Percentiles rank a stretch among this genome's conserved stretches.
phyloP scores from a whole-genome alignment of 2,329 filamentous ascomycete species.

The Torrubiella hemipterigena region DNA sequence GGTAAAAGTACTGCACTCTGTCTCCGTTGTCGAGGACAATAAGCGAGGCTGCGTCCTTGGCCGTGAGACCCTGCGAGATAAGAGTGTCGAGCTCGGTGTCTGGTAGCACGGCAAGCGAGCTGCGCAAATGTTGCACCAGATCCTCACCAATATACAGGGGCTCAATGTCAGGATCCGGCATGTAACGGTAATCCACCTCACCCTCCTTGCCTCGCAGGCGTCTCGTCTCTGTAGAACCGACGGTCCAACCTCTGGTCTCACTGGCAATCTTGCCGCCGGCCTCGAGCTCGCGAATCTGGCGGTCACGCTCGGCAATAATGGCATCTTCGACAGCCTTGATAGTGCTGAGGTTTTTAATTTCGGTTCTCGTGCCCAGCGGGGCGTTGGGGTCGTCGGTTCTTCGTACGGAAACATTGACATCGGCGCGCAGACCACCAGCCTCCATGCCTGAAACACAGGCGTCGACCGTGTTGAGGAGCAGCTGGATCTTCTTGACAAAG shows the following conservation, averaged over 20 bases:
- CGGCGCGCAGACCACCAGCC: slow-evolving; percentile 75
- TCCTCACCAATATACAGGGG: slow-evolving; percentile 65
- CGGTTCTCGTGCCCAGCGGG: slow-evolving; percentile 69
- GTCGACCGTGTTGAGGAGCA: slow-evolving; percentile 65
- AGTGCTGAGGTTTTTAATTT: slow-evolving; percentile 94
- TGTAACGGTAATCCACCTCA: slow-evolving; percentile 95
- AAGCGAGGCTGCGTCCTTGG: slow-evolving; percentile 75
- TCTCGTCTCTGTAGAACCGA: slow-evolving; percentile 71
- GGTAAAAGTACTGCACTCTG: slow-evolving; percentile 71
- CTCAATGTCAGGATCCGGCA: slow-evolving; percentile 87
- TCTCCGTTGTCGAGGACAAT: slow-evolving; percentile 66
- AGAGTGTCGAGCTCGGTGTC: slow-evolving; percentile 57
- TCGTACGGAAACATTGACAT: slow-evolving; percentile 88
- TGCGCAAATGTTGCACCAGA: slow-evolving; percentile 53
- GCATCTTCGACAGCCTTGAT: slow-evolving; percentile 94
- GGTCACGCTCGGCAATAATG: slow-evolving; percentile 78
- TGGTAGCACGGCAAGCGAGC: slow-evolving; percentile 57
- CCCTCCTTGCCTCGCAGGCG: slow-evolving; percentile 85
- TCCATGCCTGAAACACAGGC: slow-evolving; percentile 91
- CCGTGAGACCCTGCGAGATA: slow-evolving; percentile 47
- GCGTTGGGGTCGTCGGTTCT: slow-evolving; percentile 31
- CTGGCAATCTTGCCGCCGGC: slow-evolving; percentile 62
- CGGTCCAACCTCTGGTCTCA: slow-evolving; percentile 87
- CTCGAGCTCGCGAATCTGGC: slow-evolving; percentile 74
- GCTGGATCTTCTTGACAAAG: slow-evolving; percentile 79